Evolutionary conservation across 352 stramenopile genomes (phyloP).

Genomic region (Phytophthora colocasiae): DNA sequence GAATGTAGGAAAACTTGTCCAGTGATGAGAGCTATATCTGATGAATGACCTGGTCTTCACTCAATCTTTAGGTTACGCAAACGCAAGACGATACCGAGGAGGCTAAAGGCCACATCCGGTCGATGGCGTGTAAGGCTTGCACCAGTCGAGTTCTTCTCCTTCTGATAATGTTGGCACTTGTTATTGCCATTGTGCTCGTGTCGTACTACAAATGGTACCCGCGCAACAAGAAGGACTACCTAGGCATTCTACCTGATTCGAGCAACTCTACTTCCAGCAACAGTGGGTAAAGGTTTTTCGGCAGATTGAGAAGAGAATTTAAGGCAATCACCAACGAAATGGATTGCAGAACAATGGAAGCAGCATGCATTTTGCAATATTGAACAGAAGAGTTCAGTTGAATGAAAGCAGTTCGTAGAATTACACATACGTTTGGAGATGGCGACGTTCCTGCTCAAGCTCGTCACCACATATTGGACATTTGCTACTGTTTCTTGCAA

Average conservation of each 20-base stretch:
- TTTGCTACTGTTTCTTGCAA: slow-evolving; percentile 9
- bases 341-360: slow-evolving; percentile 11
- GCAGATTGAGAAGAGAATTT: neutral
- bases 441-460: slow-evolving; percentile 1
- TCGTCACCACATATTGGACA: slow-evolving; percentile 29
- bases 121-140: slow-evolving; percentile 64
- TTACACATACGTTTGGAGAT: slow-evolving; percentile 23
- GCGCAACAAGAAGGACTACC: slow-evolving; percentile 70
- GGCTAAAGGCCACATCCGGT: slow-evolving; percentile 57
- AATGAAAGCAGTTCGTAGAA: slow-evolving; percentile 25
- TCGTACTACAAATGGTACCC: slow-evolving; percentile 87
- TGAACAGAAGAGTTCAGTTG: neutral
- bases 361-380: neutral
- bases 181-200: slow-evolving; percentile 61
- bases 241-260: slow-evolving; percentile 55
- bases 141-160: slow-evolving; percentile 69
- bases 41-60: neutral
- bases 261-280: slow-evolving; percentile 25
- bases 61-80: slow-evolving; percentile 55
- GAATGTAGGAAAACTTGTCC: slow-evolving; percentile 46
- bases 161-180: slow-evolving; percentile 68
- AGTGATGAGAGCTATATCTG: neutral
- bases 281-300: slow-evolving; percentile 10
- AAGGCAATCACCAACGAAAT: slow-evolving; percentile 5
- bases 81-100: slow-evolving; percentile 70